Conservation (phyloP, 2,329 filamentous ascomycete species). For the Cytospora chrysosperma region DNA sequence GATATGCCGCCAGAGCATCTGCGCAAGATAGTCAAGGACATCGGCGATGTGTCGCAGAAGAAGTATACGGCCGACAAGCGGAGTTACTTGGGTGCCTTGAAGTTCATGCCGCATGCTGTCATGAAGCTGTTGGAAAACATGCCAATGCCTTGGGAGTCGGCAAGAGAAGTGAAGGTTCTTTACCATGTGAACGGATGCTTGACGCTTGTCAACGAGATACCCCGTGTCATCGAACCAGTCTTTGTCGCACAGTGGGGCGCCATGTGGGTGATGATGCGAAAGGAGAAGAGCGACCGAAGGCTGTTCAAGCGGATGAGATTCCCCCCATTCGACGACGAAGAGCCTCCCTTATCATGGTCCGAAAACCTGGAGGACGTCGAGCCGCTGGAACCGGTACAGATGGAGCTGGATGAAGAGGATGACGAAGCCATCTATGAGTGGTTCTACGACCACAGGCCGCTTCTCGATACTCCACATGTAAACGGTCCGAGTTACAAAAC, state of each 20-base stretch:
- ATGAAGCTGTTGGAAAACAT: constrained; percentile 98
- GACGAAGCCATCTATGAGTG: constrained; percentile 90
- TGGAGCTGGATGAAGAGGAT: constrained; percentile 94
- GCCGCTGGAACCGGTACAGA: constrained; percentile 94
- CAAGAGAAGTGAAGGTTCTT: constrained; percentile 92
- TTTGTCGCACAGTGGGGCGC: constrained; percentile 99
- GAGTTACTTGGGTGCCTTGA: constrained; percentile 93
- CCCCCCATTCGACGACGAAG: constrained; percentile 97
- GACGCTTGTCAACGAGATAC: constrained; percentile 94
- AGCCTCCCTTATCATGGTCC: constrained; percentile 94
- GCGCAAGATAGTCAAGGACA: constrained; percentile 97
- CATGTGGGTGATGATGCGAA: constrained; percentile 98
- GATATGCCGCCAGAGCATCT: constrained; percentile 98
- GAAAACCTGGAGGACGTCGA: constrained; percentile 99
- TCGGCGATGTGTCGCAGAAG: constrained; percentile 98
- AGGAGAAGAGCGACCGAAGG: constrained; percentile 92
- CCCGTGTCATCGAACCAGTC: constrained; percentile 94
- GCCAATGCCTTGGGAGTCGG: constrained; percentile 99
- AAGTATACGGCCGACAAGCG: constrained; percentile 99
- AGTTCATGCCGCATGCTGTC: constrained; percentile 99
- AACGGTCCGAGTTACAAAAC: constrained; percentile 95
- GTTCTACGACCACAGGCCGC: constrained; percentile 93
- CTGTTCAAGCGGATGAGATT: constrained; percentile 99
- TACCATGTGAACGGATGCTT: constrained; percentile 98
- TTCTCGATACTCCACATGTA: constrained; percentile 88